Evolutionary conservation across 306 rosid species (phyloP).

Genomic region (Malus asiatica): DNA sequence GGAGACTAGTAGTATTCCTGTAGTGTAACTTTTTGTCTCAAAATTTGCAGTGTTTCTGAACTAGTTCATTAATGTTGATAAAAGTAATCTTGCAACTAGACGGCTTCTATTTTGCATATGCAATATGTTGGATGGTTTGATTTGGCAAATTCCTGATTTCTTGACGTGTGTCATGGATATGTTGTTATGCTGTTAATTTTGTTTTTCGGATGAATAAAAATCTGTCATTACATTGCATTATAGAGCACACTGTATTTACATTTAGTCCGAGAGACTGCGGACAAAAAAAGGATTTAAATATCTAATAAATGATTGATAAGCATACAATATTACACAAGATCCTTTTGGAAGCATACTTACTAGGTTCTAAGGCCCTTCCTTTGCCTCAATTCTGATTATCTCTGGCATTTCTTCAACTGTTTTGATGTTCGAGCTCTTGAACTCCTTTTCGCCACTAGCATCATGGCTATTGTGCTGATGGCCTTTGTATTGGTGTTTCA

Average conservation of each 20-base stretch:
- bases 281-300: neutral
- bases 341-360: neutral
- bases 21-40: constrained; percentile 7
- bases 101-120: constrained; percentile 16
- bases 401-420: constrained; percentile 29
- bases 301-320: constrained; percentile 14
- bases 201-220: neutral
- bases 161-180: neutral
- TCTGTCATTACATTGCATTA: constrained; percentile 4
- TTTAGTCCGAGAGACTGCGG: neutral
- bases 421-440: constrained; percentile 30
- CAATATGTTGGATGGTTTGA: constrained; percentile 1
- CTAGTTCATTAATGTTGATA: constrained; percentile 1
- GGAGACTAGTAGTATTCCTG: constrained; percentile 12
- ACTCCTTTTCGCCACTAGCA: constrained; percentile 43
- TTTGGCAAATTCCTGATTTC: constrained; percentile 4
- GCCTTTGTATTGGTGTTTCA: constrained; percentile 65
- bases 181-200: neutral
- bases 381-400: constrained; percentile 23
- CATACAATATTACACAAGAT: neutral
- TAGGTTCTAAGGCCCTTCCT: constrained; percentile 50
- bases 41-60: constrained; percentile 10
- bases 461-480: constrained; percentile 22
- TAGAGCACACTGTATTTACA: neutral
- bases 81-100: constrained; percentile 9